Base-by-base conservation (phyloP, 2,329 filamentous ascomycete species). In the Colletotrichum gloeosporioides region DNA sequence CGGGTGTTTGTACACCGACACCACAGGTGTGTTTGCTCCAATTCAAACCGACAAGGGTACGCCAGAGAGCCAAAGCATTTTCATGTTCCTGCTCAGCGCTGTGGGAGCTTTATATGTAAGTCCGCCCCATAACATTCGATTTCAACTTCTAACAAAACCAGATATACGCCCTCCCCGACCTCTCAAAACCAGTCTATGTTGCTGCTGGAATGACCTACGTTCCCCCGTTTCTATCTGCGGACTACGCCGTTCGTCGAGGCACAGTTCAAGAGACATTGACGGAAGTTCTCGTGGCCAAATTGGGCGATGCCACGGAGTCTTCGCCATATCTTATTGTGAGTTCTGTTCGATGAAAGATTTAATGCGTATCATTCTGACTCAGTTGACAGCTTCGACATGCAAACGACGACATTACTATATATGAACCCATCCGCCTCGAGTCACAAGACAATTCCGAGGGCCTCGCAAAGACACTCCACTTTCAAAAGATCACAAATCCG, bases 341-440 rank as follows among this genome's bases (percentile, higher is more conserved):
- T 84, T 25, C 8, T 22, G 2, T 22, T 16, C 18, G 44, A 6
- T 29, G 44, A 16, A 29, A 34, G 12, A 9, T 29, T 7, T 22
- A 16, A 1, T 3, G 15, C 32, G 10, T 34, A 39, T 39, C 36
- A 77, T 73, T 63, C 55, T 78, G 75, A 53, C 16, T 18, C 13
- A n/a, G 49, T 62, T 22, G 73, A 22, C 78, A 96, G 94, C 87
- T 96, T 32, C 94, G 96, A 67, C 95, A 95, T 65, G 89, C 91
- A 12, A 93, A 92, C 75, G 94, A 98, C 78, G 96, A 99, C 81
- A 87, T 99, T 39, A 94, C 94, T 13, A 90, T 99, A 62, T 99
- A 99, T 82, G 93, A 97, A 82, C 96, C 96, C 2, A 94, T 95
- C 79, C 89, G 91, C 57, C 86, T 86, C 77, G 85, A 82, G 53